Evolutionary conservation across 2,329 filamentous ascomycete species (phyloP).

Genomic region (Thermothelomyces thermophilus): DNA sequence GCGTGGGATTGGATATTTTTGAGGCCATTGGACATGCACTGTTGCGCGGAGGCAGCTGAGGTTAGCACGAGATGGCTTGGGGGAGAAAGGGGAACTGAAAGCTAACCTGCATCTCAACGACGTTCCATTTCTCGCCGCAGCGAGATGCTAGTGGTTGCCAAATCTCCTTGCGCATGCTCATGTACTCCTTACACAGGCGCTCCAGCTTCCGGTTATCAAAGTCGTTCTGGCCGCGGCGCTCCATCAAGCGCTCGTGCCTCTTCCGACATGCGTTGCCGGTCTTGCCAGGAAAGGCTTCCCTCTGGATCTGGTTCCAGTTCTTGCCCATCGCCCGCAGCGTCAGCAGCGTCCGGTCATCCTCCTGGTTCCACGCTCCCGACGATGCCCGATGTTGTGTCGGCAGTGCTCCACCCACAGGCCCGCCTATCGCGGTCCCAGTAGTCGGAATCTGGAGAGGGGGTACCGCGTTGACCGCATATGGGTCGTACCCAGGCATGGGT

Average conservation of each 20-base stretch:
- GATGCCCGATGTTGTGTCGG: slow-evolving; percentile 46
- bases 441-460: slow-evolving; percentile 28
- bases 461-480: slow-evolving; percentile 32
- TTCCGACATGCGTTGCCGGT: slow-evolving; percentile 81
- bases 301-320: slow-evolving; percentile 79
- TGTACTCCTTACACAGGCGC: slow-evolving; percentile 69
- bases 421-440: slow-evolving; percentile 21
- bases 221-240: slow-evolving; percentile 65
- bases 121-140: slow-evolving; percentile 78
- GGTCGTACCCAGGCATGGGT: slow-evolving; percentile 28
- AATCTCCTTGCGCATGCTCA: slow-evolving; percentile 71
- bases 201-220: slow-evolving; percentile 75
- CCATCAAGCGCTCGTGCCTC: slow-evolving; percentile 77
- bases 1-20: slow-evolving; percentile 70
- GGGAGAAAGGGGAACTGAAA: slow-evolving; percentile 8
- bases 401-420: slow-evolving; percentile 25
- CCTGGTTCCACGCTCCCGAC: slow-evolving; percentile 63
- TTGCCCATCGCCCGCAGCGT: slow-evolving; percentile 65
- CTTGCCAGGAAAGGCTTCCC: slow-evolving; percentile 69
- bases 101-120: slow-evolving; percentile 57
- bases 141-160: slow-evolving; percentile 68
- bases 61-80: slow-evolving; percentile 10
- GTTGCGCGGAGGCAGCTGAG: slow-evolving; percentile 3
- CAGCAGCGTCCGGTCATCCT: slow-evolving; percentile 69
- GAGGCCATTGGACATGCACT: slow-evolving; percentile 80